Evolutionary conservation across 768 basidiomycete species (phyloP).

Genomic region (Russula virescens): DNA sequence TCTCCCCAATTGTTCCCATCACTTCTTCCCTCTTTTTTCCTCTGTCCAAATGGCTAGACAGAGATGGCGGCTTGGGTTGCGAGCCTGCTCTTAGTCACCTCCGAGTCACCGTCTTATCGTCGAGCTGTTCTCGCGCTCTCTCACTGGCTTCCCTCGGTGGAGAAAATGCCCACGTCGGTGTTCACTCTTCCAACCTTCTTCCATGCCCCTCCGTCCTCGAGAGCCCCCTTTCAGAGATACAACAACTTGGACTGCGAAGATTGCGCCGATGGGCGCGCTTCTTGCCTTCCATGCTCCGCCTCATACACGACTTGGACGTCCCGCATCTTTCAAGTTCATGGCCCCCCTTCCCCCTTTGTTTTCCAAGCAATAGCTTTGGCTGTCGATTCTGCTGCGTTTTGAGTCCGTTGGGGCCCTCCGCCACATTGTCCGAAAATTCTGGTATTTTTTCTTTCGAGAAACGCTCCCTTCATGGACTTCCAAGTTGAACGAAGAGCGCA

Average conservation of each 20-base stretch:
- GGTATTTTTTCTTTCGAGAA: too few relatives aligned
- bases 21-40: constrained; percentile 5
- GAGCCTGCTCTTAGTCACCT: constrained; percentile 23
- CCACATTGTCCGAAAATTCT: too few relatives aligned
- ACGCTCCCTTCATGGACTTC: too few relatives aligned
- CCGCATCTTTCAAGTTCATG: too few relatives aligned
- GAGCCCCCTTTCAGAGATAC: constrained; percentile 8
- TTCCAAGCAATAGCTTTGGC: too few relatives aligned
- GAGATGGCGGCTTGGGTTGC: constrained; percentile 19
- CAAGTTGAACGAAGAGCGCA: too few relatives aligned
- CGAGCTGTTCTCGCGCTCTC: constrained; percentile 17
- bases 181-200: constrained; percentile 20
- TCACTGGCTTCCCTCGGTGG: constrained; percentile 15
- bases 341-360: too few relatives aligned
- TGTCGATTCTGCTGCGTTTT: too few relatives aligned
- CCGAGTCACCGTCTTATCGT: constrained; percentile 15
- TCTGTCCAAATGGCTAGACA: constrained; percentile 17
- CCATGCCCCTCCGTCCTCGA: not conserved
- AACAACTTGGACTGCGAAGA: constrained; percentile 12
- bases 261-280: constrained; percentile 18
- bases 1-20: constrained; percentile 6
- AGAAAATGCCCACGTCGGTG: constrained; percentile 19
- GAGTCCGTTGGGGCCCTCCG: too few relatives aligned
- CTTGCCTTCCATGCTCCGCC: constrained; percentile 19
- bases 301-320: too few relatives aligned